Evolutionary conservation across 2,329 filamentous ascomycete genomes (phyloP).

Genomic region (Phialophora macrospora): DNA sequence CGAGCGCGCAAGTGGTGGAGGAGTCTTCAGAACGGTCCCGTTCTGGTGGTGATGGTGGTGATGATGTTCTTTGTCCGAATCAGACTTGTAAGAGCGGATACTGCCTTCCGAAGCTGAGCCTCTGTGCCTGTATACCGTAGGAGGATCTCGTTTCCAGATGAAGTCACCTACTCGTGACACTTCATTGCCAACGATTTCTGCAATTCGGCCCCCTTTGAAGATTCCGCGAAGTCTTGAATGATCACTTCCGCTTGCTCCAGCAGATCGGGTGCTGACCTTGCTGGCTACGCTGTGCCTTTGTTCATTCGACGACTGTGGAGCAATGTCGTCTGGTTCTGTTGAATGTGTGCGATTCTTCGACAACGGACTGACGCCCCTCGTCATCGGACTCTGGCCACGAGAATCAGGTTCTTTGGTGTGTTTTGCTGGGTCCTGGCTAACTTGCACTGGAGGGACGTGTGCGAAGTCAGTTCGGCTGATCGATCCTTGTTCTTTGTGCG

Average conservation of each 20-base stretch:
- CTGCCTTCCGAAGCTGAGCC: slow-evolving; percentile 53
- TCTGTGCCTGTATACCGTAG: slow-evolving; percentile 46
- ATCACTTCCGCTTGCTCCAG: slow-evolving; percentile 53
- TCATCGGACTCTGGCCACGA: slow-evolving; percentile 37
- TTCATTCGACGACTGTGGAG: slow-evolving; percentile 20
- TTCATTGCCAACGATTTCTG: slow-evolving; percentile 71
- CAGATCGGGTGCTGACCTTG: slow-evolving; percentile 51
- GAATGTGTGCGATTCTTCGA: slow-evolving; percentile 25
- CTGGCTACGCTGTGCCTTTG: slow-evolving; percentile 36
- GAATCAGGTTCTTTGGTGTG: slow-evolving; percentile 25
- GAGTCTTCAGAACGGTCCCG: slow-evolving; percentile 31
- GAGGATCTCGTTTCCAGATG: slow-evolving; percentile 63
- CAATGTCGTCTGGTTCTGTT: slow-evolving; percentile 21
- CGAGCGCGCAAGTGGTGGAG: slow-evolving; percentile 23
- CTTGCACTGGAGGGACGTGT: slow-evolving; percentile 17
- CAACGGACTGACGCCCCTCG: slow-evolving; percentile 31
- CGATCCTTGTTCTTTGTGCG: slow-evolving; percentile 42
- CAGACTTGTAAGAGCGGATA: slow-evolving; percentile 52
- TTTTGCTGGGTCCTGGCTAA: slow-evolving; percentile 20
- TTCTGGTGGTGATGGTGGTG: slow-evolving; percentile 34
- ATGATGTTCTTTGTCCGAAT: slow-evolving; percentile 50
- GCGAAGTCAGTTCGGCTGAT: slow-evolving; percentile 50
- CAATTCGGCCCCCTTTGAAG: slow-evolving; percentile 76
- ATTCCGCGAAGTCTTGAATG: slow-evolving; percentile 69
- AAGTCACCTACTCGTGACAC: slow-evolving; percentile 66